Conservation (phyloP, 371 early-diverging fungal genomes). For the Mortierella sp. region DNA sequence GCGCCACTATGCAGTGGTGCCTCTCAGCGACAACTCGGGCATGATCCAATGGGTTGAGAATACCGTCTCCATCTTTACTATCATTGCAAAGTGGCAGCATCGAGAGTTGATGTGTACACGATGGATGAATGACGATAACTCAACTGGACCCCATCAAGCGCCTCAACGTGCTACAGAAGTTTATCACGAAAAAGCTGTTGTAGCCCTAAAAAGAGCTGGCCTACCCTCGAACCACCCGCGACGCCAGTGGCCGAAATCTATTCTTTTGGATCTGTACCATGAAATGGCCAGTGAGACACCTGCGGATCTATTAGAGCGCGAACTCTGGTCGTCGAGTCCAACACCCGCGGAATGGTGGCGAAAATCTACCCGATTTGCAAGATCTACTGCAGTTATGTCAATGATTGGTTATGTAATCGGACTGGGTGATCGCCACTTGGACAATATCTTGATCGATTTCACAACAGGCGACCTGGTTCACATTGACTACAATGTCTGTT, state of each 20-base stretch:
- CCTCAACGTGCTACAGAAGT: conserved; percentile 58
- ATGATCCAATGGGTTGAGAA: conserved; percentile 98
- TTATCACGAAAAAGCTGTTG: conserved; percentile 49
- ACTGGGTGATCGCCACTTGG: conserved; percentile 98
- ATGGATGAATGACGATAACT: conserved; percentile 57
- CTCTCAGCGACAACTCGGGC: conserved; percentile 93
- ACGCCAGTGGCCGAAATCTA: conserved; percentile 74
- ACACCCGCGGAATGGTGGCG: conserved; percentile 79
- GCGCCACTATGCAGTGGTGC: conserved; percentile 94
- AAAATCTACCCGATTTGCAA: conserved; percentile 79
- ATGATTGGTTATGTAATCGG: conserved; percentile 98
- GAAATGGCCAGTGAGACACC: conserved; percentile 78
- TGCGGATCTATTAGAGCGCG: conserved; percentile 71
- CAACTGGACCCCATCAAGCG: conserved; percentile 24
- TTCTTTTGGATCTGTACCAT: conserved; percentile 70
- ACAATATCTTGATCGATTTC: conserved; percentile 96
- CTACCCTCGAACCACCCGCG: conserved; percentile 65
- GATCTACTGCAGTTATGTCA: conserved; percentile 94
- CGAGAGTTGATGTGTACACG: conserved; percentile 61
- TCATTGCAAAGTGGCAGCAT: conserved; percentile 70
- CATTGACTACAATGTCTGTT: conserved; percentile 98
- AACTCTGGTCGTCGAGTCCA: conserved; percentile 67
- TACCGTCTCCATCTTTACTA: conserved; percentile 77
- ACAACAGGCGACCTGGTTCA: conserved; percentile 92
- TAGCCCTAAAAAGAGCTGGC: conserved; percentile 65